Evolutionary conservation across 192 early-diverging fungal genomes (phyloP).

Genomic region (Entomortierella parvispora): DNA sequence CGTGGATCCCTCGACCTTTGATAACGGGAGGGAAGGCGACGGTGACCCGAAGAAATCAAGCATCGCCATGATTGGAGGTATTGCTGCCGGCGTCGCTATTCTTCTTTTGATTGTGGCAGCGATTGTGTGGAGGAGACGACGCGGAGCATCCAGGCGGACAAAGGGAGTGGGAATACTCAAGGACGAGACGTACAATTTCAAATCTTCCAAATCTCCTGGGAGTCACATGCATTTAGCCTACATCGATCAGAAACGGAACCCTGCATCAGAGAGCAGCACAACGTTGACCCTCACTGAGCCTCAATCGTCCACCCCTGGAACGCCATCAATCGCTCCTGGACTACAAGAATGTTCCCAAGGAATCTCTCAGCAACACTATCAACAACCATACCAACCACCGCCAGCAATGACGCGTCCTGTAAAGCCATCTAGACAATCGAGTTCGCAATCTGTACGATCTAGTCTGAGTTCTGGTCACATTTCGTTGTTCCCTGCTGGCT

Average conservation of each 20-base stretch:
- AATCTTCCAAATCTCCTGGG: too few relatives aligned
- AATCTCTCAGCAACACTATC: slow-evolving; percentile 6
- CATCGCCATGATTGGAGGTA: slow-evolving; percentile 24
- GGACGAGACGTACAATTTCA: too few relatives aligned
- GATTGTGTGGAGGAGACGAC: slow-evolving; percentile 13
- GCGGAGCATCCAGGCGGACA: background rate
- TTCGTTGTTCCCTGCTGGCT: slow-evolving; percentile 23
- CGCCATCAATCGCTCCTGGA: too few relatives aligned
- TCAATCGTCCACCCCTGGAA: too few relatives aligned
- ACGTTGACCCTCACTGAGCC: too few relatives aligned
- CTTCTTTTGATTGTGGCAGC: slow-evolving; percentile 2
- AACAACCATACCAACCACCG: background rate
- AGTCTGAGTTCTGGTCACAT: background rate
- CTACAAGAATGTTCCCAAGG: too few relatives aligned
- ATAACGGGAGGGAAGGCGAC: background rate
- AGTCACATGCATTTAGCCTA: too few relatives aligned
- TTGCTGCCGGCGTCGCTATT: slow-evolving; percentile 18
- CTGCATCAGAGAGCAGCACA: too few relatives aligned
- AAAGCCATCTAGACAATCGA: slow-evolving; percentile 1
- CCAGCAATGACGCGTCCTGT: too few relatives aligned
- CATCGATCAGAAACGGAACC: too few relatives aligned
- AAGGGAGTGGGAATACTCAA: background rate
- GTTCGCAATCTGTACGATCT: slow-evolving; percentile 9
- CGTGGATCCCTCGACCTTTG: slow-evolving; percentile 1
- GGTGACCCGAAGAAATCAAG: background rate